Conservation (phyloP, 805 yeast species). For the Sugiyamaella qingdaonensis region DNA sequence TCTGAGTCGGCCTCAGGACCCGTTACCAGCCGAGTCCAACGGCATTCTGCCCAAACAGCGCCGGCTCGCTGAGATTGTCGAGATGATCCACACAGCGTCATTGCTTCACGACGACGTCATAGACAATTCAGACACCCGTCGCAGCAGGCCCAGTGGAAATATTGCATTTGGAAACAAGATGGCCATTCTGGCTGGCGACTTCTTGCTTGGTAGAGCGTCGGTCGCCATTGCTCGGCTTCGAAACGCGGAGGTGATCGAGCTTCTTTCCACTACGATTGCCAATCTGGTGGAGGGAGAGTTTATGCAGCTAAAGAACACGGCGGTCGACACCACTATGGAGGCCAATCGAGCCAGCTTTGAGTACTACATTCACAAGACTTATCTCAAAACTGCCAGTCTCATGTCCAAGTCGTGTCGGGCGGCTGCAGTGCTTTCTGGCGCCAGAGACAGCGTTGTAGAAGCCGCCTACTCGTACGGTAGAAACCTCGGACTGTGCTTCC, state of each 20-base stretch:
- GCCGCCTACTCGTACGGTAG: constrained; percentile 88
- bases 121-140: constrained; percentile 77
- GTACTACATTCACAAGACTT: constrained; percentile 91
- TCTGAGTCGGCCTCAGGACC: constrained; percentile 71
- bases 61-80: constrained; percentile 93
- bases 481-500: constrained; percentile 92
- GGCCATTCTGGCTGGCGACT: constrained; percentile 97
- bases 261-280: constrained; percentile 93
- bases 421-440: constrained; percentile 88
- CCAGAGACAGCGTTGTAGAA: constrained; percentile 69
- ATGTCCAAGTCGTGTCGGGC: constrained; percentile 93
- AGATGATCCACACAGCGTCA: constrained; percentile 97
- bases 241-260: constrained; percentile 95
- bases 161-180: constrained; percentile 92
- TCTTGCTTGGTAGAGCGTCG: constrained; percentile 90
- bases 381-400: constrained; percentile 88
- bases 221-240: constrained; percentile 89
- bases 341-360: constrained; percentile 73
- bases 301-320: constrained; percentile 96
- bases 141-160: constrained; percentile 90
- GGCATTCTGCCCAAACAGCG: constrained; percentile 94
- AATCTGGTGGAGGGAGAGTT: constrained; percentile 97
- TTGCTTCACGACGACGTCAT: constrained; percentile 95
- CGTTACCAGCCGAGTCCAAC: constrained; percentile 57
- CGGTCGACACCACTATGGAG: constrained; percentile 46